Evolutionary conservation across 2,329 filamentous ascomycete genomes (phyloP).

Genomic region (Botryosphaeria agaves): DNA sequence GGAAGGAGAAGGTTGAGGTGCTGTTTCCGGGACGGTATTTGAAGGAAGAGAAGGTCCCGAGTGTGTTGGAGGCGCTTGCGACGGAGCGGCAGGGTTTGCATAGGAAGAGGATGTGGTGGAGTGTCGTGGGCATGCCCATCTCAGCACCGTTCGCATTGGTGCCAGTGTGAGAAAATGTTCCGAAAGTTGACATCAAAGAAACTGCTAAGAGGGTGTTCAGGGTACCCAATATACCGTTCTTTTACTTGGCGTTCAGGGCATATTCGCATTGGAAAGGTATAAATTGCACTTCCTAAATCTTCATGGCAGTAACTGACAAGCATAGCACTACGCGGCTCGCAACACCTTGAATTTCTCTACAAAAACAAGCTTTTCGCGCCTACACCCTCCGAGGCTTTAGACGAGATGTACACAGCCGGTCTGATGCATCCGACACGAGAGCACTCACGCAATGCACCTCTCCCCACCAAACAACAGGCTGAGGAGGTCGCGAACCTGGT

Average conservation of each 20-base stretch:
- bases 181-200: constrained; percentile 1
- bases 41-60: constrained; percentile 41
- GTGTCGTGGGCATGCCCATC: constrained; percentile 66
- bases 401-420: constrained; percentile 51
- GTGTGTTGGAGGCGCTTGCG: constrained; percentile 51
- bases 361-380: constrained; percentile 52
- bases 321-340: constrained; percentile 60
- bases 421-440: constrained; percentile 25
- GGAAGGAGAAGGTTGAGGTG: constrained; percentile 50
- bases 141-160: constrained; percentile 68
- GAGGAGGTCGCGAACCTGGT: constrained; percentile 20
- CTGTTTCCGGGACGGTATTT: constrained; percentile 61
- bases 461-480: constrained; percentile 19
- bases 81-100: constrained; percentile 70
- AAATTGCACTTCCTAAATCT: background rate
- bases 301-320: constrained; percentile 1
- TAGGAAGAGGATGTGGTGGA: constrained; percentile 60
- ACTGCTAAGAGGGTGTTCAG: constrained; percentile 25
- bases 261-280: constrained; percentile 17
- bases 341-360: constrained; percentile 67
- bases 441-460: constrained; percentile 19
- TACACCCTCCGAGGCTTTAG: constrained; percentile 49
- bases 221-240: constrained; percentile 88
- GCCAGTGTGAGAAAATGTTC: constrained; percentile 49
- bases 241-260: constrained; percentile 80